Base-by-base conservation (phyloP, 495 filamentous ascomycete genomes). In the Friedmanniomyces endolithicus region DNA sequence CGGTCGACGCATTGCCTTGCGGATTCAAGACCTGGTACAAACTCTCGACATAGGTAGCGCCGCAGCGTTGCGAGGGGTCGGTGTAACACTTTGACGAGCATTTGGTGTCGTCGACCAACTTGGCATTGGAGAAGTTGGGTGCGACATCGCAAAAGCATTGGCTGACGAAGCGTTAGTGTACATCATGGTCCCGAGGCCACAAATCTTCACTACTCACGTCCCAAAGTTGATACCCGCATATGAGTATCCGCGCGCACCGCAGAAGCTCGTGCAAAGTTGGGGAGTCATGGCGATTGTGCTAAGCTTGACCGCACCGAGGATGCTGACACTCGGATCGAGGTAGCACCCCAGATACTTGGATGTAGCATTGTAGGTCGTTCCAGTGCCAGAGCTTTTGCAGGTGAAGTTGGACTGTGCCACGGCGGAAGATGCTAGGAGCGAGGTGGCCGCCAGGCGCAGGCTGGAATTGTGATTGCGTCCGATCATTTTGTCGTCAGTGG, bases 221-320 rank as follows among this genome's bases (percentile, higher is more conserved):
- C 47, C 47, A 34, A 50, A 50, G 25, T 33, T 25, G n/a, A 50
- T 34, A 17, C 25, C 47, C 33, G 25, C 47, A 17, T 50, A 50
- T 33, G 23, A 19, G 29, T 33, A 50, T 14, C 47, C 47, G n/a
- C 47, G 47, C 24, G 17, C 47, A 22, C 47, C 47, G 29, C 47
- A 50, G n/a, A 31, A 34, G 29, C 19, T 50, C 25, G 25, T 22
- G 25, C 47, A 50, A 1, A 31, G 19, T 11, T 34, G 2, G 14
- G 47, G 47, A 2, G 47, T 50, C 47, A 50, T 50, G 24, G 47
- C 47, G 29, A 50, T 50, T 17, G 47, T 50, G 47, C 47, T 50
- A 25, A 50, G 25, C 47, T 50, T 50, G 11, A 34, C 47, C 2
- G 47, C 24, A 2, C 17, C 17, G 25, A 50, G 47, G 24, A 50